Evolutionary conservation across 1,139 yeast genomes (phyloP).

Genomic region (Saccharomyces hybrid): DNA sequence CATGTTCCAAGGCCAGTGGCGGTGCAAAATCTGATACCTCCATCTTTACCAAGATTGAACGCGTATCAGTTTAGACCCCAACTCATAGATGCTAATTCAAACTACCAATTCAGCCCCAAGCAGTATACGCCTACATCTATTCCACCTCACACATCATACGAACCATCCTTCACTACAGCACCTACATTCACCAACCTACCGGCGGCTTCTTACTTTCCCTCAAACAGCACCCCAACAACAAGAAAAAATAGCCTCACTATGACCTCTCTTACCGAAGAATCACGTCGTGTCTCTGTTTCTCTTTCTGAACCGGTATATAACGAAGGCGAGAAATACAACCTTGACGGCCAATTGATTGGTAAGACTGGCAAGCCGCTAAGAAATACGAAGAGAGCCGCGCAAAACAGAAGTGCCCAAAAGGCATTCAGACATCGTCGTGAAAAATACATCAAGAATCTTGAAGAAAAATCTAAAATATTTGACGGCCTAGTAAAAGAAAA

Average conservation of each 20-base stretch:
- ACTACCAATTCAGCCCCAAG: not conserved
- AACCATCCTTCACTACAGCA: not conserved
- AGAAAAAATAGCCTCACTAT: conserved; percentile 2
- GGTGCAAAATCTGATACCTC: not conserved
- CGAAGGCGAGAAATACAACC: conserved; percentile 16
- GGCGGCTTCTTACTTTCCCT: not conserved
- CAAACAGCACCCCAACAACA: conserved; percentile 3
- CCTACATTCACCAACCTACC: not conserved
- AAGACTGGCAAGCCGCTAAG: too few relatives aligned
- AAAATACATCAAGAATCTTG: conserved; percentile 68
- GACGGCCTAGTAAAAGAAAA: conserved; percentile 39
- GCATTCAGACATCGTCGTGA: conserved; percentile 44
- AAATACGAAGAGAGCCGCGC: too few relatives aligned
- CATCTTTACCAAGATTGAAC: not conserved
- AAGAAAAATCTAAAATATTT: conserved; percentile 57
- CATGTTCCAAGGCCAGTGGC: not conserved
- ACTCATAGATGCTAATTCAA: not conserved
- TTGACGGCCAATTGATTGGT: too few relatives aligned
- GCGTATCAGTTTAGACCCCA: not conserved
- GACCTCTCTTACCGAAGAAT: not conserved
- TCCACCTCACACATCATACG: not conserved
- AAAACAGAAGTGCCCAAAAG: too few relatives aligned
- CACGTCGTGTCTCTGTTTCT: not conserved
- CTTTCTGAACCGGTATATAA: conserved; percentile 5
- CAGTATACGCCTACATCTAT: not conserved